Evolutionary conservation across 139 green algal genomes (phyloP), one percentile per base, ranked within the genome.

Genomic region (Closterium sp.): DNA sequence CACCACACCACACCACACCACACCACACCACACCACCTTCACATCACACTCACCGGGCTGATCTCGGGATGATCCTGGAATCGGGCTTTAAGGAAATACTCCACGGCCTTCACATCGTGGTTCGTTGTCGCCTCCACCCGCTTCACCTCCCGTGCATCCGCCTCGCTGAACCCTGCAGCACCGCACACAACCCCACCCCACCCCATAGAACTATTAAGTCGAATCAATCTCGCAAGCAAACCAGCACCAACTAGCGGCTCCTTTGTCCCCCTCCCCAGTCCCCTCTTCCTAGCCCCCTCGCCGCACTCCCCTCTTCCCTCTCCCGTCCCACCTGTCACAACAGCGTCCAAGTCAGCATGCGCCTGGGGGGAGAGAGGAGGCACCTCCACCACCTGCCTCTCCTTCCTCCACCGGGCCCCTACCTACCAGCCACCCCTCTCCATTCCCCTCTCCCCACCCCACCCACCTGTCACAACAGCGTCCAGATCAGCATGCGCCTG

Each of bases 61-160:
- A 98, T 94, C 96, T 98, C 96, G 2, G 89, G 22, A 31, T 91
- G 13, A 1, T 22, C 87, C 86, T 89, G 13, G 79, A 99, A 97
- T 21, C 90, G 93, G 27, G 97, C 92, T 94, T 99, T 99, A 29
- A 99, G 94, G 28, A 99, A 97, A 91, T 99, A 99, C 96, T 99
- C 98, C 7, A 99, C 95, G 4, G 98, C 98, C 95, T 99, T 99
- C 22, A 99, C 98, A 94, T 99, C 98, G 96, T 99, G 98, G 95
- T 99, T 99, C 92, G 98, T 99, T 5, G 96, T 98, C 34, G 96
- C 95, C 96, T 99, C 98, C 24, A 99, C 95, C 11, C 96, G 94
- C 95, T 98, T 98, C 5, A 98, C 96, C 90, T 96, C 86, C 90
- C 89, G 73, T 0, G 97, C 98, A 86, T 98, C 95, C 62, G 97